Evolutionary conservation across 495 filamentous ascomycete species (phyloP), one percentile per base, ranked within the genome.

Genomic region (Cercophora newfieldiana): DNA sequence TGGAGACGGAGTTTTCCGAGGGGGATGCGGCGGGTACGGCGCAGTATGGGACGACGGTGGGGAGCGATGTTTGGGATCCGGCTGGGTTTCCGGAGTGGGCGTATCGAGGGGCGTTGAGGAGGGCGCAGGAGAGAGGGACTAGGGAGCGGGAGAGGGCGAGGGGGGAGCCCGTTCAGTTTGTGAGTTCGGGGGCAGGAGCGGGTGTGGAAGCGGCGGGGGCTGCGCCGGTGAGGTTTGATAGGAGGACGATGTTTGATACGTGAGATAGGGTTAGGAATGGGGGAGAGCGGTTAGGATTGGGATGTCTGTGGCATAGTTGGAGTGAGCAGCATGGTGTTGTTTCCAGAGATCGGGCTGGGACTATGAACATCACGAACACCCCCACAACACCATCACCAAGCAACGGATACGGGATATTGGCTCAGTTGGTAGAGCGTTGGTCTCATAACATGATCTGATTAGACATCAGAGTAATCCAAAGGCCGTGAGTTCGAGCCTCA

Each of bases 21-120:
- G 58, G 48, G 16, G 61, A 18, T 12, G n/a, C 19, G 12, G 33
- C 21, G 14, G 72, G 68, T 7, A 68, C 63, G 37, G 74, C 70
- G 60, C 91, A 96, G 79, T 97, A 97, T 71, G 80, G 83, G 7
- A 92, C 88, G n/a, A 87, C 90, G 19, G 74, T 99, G 33, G 73
- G 87, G 0, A 70, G 71, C 25, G 88, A 90, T 0, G 53, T 93
- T 33, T 96, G 89, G 86, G 83, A 92, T 70, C 86, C 89, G 0
- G 71, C 75, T 5, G 80, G 66, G 48, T 89, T 94, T 66, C 91
- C 92, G 0, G 77, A 77, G 2, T 88, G 84, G 78, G 91, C 90
- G 3, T 97, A 89, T 75, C 89, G 87, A 63, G 91, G 91, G 60
- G 83, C 86, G 69, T 78, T 99, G 65, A 78, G 83, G 30, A 88